Evolutionary conservation across 2,329 filamentous ascomycete genomes (phyloP).

Genomic region (Diaporthe helianthi): DNA sequence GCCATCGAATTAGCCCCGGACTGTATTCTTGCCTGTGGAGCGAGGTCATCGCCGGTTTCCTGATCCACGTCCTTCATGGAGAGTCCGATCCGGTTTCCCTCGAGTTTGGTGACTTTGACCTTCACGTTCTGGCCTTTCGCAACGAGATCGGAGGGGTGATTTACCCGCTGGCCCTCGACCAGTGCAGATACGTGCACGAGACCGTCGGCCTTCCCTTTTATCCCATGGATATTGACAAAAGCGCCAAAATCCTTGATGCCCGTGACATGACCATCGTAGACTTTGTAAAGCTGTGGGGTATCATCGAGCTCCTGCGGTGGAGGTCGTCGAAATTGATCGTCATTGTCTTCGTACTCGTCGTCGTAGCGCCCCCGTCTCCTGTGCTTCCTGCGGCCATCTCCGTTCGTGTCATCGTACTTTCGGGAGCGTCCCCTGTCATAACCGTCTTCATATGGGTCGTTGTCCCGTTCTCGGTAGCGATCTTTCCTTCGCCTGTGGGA

Average conservation of each 20-base stretch:
- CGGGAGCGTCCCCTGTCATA: constrained; percentile 54
- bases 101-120: constrained; percentile 89
- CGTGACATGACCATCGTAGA: constrained; percentile 89
- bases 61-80: constrained; percentile 99
- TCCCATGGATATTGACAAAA: constrained; percentile 90
- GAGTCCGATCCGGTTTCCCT: constrained; percentile 80
- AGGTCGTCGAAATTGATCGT: constrained; percentile 69
- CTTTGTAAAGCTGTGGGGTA: constrained; percentile 78
- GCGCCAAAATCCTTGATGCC: constrained; percentile 95
- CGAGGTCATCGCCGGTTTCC: constrained; percentile 80
- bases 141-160: constrained; percentile 89
- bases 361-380: constrained; percentile 50
- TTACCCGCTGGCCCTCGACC: constrained; percentile 82
- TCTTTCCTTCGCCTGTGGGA: constrained; percentile 57
- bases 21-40: constrained; percentile 77
- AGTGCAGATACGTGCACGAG: constrained; percentile 94
- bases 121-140: constrained; percentile 83
- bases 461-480: constrained; percentile 38
- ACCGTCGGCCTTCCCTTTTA: constrained; percentile 88
- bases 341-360: constrained; percentile 50
- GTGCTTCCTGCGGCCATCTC: constrained; percentile 46
- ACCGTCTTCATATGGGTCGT: constrained; percentile 48
- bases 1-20: constrained; percentile 91
- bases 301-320: constrained; percentile 82
- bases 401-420: constrained; percentile 64